phyloP scores from a whole-genome alignment of 768 basidiomycete species.

The Suillus paluster region DNA sequence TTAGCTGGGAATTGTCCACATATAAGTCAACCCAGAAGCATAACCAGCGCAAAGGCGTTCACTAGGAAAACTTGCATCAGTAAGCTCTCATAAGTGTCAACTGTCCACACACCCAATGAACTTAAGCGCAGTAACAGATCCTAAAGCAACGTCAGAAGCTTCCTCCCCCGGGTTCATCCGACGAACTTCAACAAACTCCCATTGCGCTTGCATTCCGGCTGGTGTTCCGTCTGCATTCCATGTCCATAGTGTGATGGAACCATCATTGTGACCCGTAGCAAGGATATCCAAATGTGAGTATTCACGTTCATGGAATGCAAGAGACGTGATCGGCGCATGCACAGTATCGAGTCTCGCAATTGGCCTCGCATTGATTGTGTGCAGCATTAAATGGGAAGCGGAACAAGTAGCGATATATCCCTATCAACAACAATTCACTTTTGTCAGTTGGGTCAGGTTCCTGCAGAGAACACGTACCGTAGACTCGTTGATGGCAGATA shows the following conservation, averaged over 20 bases:
- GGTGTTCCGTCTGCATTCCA: slow-evolving; percentile 83
- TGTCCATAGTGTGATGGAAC: slow-evolving; percentile 78
- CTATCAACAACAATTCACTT: slow-evolving; percentile 42
- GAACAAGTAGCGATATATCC: slow-evolving; percentile 91
- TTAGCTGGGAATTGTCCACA: slow-evolving; percentile 10
- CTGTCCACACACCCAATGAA: slow-evolving; percentile 69
- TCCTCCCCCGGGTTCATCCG: slow-evolving; percentile 60
- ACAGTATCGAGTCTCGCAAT: slow-evolving; percentile 69
- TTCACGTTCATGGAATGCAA: slow-evolving; percentile 90
- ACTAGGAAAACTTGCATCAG: slow-evolving; percentile 62
- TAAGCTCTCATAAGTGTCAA: slow-evolving; percentile 36
- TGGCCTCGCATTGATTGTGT: slow-evolving; percentile 84
- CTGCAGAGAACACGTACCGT: slow-evolving; percentile 56
- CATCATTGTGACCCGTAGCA: slow-evolving; percentile 80
- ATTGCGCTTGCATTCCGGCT: slow-evolving; percentile 65
- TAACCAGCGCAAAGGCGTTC: slow-evolving; percentile 15
- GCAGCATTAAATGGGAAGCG: slow-evolving; percentile 66
- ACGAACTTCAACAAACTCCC: slow-evolving; percentile 75
- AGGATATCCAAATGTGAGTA: slow-evolving; percentile 78
- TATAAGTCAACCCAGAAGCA: slow-evolving; percentile 6
- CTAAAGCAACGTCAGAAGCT: slow-evolving; percentile 44
- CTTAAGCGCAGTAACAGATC: slow-evolving; percentile 75
- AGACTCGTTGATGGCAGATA: slow-evolving; percentile 83
- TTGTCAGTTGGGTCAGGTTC: not conserved
- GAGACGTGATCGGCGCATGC: slow-evolving; percentile 62